Conservation (phyloP, 257 asterid genomes). For the Salvia hispanica region DNA sequence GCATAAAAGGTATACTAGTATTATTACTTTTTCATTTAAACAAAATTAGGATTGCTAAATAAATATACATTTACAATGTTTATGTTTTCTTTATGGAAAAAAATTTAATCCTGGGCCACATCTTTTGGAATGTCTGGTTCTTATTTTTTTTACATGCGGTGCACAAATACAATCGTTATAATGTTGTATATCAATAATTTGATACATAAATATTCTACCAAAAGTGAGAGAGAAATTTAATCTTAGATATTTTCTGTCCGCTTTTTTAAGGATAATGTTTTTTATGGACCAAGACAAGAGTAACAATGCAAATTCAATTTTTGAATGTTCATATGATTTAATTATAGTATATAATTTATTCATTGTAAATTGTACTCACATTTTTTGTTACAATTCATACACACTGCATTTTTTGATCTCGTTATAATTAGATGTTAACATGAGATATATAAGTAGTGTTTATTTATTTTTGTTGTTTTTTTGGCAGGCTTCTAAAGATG, state of each 20-base stretch:
- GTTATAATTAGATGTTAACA: not conserved
- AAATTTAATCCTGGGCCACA: slow-evolving; percentile 1
- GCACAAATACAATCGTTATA: slow-evolving; percentile 17
- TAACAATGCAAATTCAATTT: too few relatives aligned
- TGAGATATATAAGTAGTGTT: not conserved
- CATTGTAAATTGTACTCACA: too few relatives aligned
- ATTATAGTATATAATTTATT: too few relatives aligned
- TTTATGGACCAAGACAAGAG: too few relatives aligned
- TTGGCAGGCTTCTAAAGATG: slow-evolving; percentile 42
- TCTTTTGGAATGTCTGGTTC: not conserved
- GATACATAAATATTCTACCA: slow-evolving; percentile 8
- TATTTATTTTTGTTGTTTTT: not conserved
- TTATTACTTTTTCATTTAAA: too few relatives aligned
- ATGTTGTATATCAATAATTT: not conserved
- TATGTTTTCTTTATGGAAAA: not conserved
- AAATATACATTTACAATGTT: not conserved
- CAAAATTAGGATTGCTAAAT: too few relatives aligned
- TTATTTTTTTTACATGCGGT: not conserved
- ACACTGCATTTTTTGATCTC: too few relatives aligned
- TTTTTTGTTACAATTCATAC: too few relatives aligned
- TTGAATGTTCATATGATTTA: too few relatives aligned
- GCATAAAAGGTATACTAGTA: slow-evolving; percentile 37
- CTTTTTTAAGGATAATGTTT: too few relatives aligned
- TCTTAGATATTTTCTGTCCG: too few relatives aligned
- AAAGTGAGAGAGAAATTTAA: slow-evolving; percentile 5